Conservation (phyloP, 169 alveolate species). For the Amoebophrya sp. region DNA sequence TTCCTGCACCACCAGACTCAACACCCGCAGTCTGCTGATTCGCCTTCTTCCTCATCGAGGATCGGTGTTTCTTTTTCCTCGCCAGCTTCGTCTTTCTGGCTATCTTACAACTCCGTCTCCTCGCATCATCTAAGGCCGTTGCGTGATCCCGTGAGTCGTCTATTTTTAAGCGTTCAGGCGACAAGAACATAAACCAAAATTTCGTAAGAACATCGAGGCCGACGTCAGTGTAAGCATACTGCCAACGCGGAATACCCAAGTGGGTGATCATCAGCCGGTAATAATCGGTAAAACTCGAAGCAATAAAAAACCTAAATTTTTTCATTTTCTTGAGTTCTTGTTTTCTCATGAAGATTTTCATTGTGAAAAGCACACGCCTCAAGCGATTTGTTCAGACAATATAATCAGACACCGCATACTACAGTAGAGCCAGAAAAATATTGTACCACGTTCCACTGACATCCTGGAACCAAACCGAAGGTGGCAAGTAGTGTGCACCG, state of each 20-base stretch:
- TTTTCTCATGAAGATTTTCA: no score
- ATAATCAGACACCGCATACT: no score
- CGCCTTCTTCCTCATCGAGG: no score
- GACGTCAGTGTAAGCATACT: conserved; percentile 1
- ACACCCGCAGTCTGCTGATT: no score
- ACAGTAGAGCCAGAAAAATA: no score
- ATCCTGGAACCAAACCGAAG: conserved; percentile 5
- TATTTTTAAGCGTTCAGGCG: neutral
- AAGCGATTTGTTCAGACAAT: no score
- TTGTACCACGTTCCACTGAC: neutral
- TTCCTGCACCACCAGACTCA: no score
- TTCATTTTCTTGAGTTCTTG: no score
- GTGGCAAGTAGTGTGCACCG: no score
- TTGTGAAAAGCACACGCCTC: no score
- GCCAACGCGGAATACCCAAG: neutral
- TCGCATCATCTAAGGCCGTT: neutral
- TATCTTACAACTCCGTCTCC: neutral
- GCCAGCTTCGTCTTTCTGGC: neutral
- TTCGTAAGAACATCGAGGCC: neutral
- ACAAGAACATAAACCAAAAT: neutral
- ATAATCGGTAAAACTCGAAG: neutral
- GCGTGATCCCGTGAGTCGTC: neutral
- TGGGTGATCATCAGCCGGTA: conserved; percentile 17
- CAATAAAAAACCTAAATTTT: neutral
- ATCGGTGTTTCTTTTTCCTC: neutral